These are phyloP conservation scores for Teunomyces tritomae DNA, from an alignment of 805 yeast genomes.

Conservation along the genomic window DNA sequence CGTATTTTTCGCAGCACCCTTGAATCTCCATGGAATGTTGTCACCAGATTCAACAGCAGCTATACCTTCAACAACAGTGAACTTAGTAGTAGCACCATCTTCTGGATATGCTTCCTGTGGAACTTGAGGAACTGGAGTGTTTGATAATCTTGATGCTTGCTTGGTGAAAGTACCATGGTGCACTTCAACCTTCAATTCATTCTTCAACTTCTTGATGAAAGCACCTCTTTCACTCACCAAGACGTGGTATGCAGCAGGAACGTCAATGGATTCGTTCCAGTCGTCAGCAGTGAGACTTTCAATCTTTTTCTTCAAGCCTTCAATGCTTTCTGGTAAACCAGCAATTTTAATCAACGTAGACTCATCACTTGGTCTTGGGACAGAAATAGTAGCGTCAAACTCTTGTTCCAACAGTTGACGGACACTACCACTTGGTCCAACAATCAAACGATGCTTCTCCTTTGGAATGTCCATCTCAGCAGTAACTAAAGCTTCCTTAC, in stretches of 20 bases:
- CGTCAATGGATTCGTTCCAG: slow-evolving; percentile 50
- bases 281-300: slow-evolving; percentile 59
- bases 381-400: slow-evolving; percentile 57
- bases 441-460: slow-evolving; percentile 68
- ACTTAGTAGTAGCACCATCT: slow-evolving; percentile 38
- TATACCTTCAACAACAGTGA: slow-evolving; percentile 42
- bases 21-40: slow-evolving; percentile 65
- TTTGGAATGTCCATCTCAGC: slow-evolving; percentile 60
- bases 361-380: slow-evolving; percentile 60
- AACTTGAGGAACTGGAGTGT: slow-evolving; percentile 42
- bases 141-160: slow-evolving; percentile 51
- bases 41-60: slow-evolving; percentile 23
- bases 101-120: slow-evolving; percentile 47
- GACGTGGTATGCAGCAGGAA: slow-evolving; percentile 58
- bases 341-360: slow-evolving; percentile 52
- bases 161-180: slow-evolving; percentile 52
- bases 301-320: slow-evolving; percentile 60
- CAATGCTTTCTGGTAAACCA: slow-evolving; percentile 69
- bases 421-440: slow-evolving; percentile 78
- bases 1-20: slow-evolving; percentile 50
- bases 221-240: slow-evolving; percentile 69
- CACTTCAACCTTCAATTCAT: slow-evolving; percentile 54
- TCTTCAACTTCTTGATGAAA: slow-evolving; percentile 51
- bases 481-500: slow-evolving; percentile 56
- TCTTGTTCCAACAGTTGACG: slow-evolving; percentile 73